Conservation (phyloP, 306 rosid species). For the Cotoneaster glaucophyllus region DNA sequence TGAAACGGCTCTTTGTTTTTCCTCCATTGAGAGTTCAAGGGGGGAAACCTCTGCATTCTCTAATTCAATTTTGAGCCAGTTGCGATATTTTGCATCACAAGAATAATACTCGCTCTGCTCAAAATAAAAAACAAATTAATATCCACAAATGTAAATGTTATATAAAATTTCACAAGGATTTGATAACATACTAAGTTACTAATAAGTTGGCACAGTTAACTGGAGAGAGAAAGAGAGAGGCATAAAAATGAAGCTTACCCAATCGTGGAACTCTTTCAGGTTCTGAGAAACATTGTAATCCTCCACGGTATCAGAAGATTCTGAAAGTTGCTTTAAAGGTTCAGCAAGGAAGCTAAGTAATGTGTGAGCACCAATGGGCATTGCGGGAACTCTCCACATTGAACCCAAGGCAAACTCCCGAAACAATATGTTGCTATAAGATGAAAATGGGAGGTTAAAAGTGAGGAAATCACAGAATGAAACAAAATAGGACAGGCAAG, state of each 20-base stretch:
- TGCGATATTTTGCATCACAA: conserved; percentile 96
- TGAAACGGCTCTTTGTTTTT: conserved; percentile 60
- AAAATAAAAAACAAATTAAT: conserved; percentile 3
- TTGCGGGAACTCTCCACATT: conserved; percentile 93
- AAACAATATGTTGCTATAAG: conserved; percentile 73
- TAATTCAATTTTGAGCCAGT: conserved; percentile 85
- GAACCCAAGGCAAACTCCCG: conserved; percentile 95
- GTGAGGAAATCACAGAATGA: conserved; percentile 8
- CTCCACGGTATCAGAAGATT: conserved; percentile 51
- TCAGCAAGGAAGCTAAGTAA: conserved; percentile 89
- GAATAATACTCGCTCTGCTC: conserved; percentile 84
- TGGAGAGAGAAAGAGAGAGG: conserved; percentile 6
- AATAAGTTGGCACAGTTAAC: not conserved
- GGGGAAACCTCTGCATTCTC: conserved; percentile 67
- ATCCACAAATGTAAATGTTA: not conserved
- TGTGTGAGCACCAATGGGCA: conserved; percentile 92
- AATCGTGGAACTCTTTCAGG: conserved; percentile 85
- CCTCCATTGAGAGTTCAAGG: conserved; percentile 66
- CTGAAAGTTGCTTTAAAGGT: conserved; percentile 86
- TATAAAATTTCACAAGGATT: not conserved
- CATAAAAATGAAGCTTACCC: conserved; percentile 47
- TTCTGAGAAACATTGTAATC: conserved; percentile 52
- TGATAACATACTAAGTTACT: not conserved
- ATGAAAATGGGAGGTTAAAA: conserved; percentile 4
- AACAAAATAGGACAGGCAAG: not conserved